Base-by-base conservation (phyloP, 768 basidiomycete species). In the Tulasnella sp. region DNA sequence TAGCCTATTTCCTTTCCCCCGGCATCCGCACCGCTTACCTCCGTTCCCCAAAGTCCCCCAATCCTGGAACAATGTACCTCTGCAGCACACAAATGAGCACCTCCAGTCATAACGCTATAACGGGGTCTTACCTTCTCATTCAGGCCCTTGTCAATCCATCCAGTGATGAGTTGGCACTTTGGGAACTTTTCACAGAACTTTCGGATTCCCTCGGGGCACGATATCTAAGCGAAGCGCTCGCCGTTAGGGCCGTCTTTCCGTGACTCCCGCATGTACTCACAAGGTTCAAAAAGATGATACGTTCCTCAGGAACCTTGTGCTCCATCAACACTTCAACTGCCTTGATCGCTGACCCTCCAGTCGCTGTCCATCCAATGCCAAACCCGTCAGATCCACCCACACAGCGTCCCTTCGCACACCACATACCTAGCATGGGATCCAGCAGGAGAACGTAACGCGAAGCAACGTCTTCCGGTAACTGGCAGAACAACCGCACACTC, bases 41-140 rank as follows among this genome's bases (percentile, higher is more conserved):
- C 78, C 92, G 83, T 79, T 96, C 95, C 67, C 95, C 95, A 79
- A 98, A 98, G 79, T 98, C 95, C n/a, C 95, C 95, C n/a, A 98
- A 83, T 35, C 95, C 94, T 8, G 94, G 94, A 71, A 95, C 88
- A 76, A 95, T 95, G 78, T 90, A 67, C 22, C 35, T 41, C 71
- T 72, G 40, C 22, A 5, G 1, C 17, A 39, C 8, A 62, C 6
- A 8, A 2, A 59, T 59, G 11, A 59, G 26, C 11, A 26, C 9
- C 14, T 22, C 11, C 19, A 32, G 26, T 9, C 26, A 32, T 34
- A 4, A 14, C 8, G 19, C 6, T 1, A 65, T 8, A 11, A 26
- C 37, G 35, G 32, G n/a, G 59, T 3, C 3, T 40, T 62, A 69
- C 88, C 78, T 90, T 92, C 72, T 92, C 92, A 76, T 98, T 95